Evolutionary conservation across 331 rosid species (phyloP), one percentile per base, ranked within the genome.

Genomic region (Prunus yedoensis): DNA sequence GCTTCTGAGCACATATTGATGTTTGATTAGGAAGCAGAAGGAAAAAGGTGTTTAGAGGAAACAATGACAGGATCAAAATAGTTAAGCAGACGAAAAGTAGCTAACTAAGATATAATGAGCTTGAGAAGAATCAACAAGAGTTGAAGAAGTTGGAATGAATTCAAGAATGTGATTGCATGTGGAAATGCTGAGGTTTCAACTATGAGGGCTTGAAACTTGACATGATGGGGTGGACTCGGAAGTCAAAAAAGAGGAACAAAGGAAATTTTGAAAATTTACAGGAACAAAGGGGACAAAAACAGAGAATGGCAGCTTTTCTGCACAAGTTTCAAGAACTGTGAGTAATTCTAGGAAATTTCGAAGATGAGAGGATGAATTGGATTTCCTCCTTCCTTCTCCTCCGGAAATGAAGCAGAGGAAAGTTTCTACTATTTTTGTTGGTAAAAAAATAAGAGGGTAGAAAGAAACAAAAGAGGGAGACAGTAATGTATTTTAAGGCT

Each of bases 1-100:
- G 86, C 77, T 75, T 90, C 88, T 13, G 97, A 90, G 71, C 96
- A 85, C 97, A 95, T 89, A 18, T 17, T 53, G 71, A 16, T 47
- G 17, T 47, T 47, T 47, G 52, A 47, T 47, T 47, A 7, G 43
- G 43, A 38, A 38, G 43, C 43, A 38, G 0, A 7, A 38, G 43
- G 43, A 7, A 7, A 38, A 38, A 7, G 43, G 43, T 38, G 43
- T 38, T 8, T 38, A 38, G 43, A 38, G 43, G 43, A 6, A 38
- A 38, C 7, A 38, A 6, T 38, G 43, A 38, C 8, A 6, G 43
- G 43, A 38, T 38, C 43, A 7, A 14, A 47, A 13, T 47, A 47
- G 17, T 14, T 3, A 47, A 74, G 51, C 18, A 12, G 21, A 21
- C 47, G 3, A 68, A 59, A 60, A 76, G 56, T 52, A 47, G 38